Percentiles rank a stretch among this genome's conserved stretches.
These are phyloP conservation scores for Solanum chacoense DNA, from an alignment of 305 asterid genomes.

Conservation along the genomic window DNA sequence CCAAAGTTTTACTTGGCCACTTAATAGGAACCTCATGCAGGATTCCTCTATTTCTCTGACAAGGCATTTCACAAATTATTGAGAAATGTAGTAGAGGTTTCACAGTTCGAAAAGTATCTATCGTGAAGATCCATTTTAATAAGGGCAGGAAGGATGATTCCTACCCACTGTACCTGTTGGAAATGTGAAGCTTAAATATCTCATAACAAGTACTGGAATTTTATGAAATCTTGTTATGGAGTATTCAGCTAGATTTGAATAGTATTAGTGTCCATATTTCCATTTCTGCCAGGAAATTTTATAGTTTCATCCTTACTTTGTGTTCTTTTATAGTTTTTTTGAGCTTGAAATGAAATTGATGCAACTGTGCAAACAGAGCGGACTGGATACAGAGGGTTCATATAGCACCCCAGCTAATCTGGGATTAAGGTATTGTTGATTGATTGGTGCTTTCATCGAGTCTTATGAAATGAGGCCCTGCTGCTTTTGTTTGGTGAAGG, in stretches of 20 bases:
- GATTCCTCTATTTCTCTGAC: not conserved
- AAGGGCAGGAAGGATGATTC: too few relatives aligned
- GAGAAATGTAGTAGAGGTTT: not conserved
- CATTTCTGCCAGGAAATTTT: not conserved
- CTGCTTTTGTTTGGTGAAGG: not conserved
- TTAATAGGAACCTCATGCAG: not conserved
- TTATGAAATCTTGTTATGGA: not conserved
- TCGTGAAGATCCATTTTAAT: too few relatives aligned
- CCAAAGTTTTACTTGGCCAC: not conserved
- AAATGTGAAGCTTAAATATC: not conserved
- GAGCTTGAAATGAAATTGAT: not conserved
- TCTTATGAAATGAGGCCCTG: not conserved
- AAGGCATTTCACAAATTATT: not conserved
- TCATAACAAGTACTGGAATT: not conserved
- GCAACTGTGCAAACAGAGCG: not conserved
- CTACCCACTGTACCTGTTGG: not conserved
- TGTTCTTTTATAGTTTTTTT: not conserved
- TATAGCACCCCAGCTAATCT: not conserved
- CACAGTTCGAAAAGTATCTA: not conserved
- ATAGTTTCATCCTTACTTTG: not conserved
- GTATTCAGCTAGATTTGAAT: not conserved
- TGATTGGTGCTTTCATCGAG: not conserved
- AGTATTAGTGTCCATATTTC: not conserved
- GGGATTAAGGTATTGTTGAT: not conserved
- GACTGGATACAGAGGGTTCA: not conserved